Evolutionary conservation across 129 eudicot genomes (phyloP).

Genomic region (Pittosporum tobira): DNA sequence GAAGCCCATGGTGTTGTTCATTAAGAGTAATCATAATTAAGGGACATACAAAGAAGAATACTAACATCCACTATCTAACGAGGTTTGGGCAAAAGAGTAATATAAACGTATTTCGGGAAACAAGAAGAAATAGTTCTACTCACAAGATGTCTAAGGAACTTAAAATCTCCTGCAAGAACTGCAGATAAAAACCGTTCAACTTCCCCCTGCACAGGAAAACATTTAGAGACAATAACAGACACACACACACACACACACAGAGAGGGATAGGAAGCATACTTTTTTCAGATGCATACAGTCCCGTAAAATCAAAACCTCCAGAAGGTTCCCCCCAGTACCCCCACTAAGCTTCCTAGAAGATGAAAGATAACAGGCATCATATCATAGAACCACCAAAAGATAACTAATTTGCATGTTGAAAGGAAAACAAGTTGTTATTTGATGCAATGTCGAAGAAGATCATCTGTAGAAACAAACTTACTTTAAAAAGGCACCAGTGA

Average conservation of each 20-base stretch:
- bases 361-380: constrained; percentile 4
- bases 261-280: constrained; percentile 24
- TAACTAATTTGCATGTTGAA: not conserved
- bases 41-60: not conserved
- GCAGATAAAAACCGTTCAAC: constrained; percentile 58
- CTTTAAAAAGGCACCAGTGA: constrained; percentile 81
- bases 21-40: not conserved
- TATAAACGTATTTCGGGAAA: too few relatives aligned
- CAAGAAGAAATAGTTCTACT: constrained; percentile 11
- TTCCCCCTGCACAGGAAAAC: constrained; percentile 45
- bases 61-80: not conserved
- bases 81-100: not conserved
- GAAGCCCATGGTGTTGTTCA: not conserved
- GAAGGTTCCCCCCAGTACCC: constrained; percentile 43
- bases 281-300: constrained; percentile 86
- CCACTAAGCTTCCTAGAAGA: constrained; percentile 50
- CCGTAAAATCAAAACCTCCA: constrained; percentile 67
- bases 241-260: constrained; percentile 7
- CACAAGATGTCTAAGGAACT: constrained; percentile 65
- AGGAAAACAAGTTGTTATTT: not conserved
- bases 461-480: constrained; percentile 17
- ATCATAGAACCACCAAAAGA: constrained; percentile 1
- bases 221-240: not conserved
- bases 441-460: not conserved
- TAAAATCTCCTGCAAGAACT: constrained; percentile 71